Conservation (phyloP, 2,329 filamentous ascomycete genomes). For the Colletotrichum shisoi region DNA sequence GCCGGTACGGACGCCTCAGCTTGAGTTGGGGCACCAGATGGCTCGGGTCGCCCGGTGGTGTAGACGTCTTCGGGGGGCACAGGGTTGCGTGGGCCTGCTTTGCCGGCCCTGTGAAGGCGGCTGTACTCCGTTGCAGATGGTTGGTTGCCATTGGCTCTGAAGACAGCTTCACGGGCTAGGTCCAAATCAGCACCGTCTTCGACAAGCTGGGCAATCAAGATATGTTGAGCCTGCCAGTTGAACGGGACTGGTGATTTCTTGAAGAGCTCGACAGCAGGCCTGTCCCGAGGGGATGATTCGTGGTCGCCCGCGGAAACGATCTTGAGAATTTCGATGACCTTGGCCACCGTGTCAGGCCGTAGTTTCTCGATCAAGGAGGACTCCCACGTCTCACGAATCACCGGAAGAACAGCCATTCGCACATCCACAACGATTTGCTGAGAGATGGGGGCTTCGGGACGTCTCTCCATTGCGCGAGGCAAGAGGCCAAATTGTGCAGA, state of each 20-base stretch:
- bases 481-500: constrained; percentile 61
- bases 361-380: constrained; percentile 84
- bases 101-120: constrained; percentile 64
- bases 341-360: constrained; percentile 77
- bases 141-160: constrained; percentile 75
- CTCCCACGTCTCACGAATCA: constrained; percentile 82
- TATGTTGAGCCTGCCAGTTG: constrained; percentile 52
- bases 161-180: constrained; percentile 80
- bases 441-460: constrained; percentile 55
- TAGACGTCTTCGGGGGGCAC: constrained; percentile 69
- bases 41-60: constrained; percentile 44
- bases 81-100: constrained; percentile 69
- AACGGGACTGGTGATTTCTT: constrained; percentile 56
- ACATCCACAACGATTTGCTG: constrained; percentile 87
- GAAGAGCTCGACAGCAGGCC: constrained; percentile 51
- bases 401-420: constrained; percentile 79
- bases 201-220: constrained; percentile 44
- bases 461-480: constrained; percentile 52
- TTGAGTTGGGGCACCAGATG: constrained; percentile 40
- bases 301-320: constrained; percentile 78
- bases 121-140: constrained; percentile 77
- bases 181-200: constrained; percentile 64
- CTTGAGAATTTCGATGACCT: constrained; percentile 83
- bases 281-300: constrained; percentile 62
- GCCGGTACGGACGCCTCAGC: constrained; percentile 40